phyloP scores from a whole-genome alignment of 495 filamentous ascomycete species.

The Xylaria telfairii region DNA sequence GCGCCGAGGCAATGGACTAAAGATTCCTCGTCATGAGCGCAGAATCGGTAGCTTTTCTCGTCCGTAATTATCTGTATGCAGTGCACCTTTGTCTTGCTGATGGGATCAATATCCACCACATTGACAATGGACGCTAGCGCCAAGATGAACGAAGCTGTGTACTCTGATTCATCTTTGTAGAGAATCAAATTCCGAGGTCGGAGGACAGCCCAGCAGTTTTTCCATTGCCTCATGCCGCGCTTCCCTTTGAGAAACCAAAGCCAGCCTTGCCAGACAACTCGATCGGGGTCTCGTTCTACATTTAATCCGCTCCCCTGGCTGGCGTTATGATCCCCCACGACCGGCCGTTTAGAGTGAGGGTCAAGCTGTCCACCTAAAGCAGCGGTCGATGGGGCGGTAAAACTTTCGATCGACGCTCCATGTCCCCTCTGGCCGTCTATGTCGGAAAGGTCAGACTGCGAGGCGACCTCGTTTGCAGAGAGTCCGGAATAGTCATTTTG shows the following conservation, averaged over 20 bases:
- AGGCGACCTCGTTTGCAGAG: constrained; percentile 83
- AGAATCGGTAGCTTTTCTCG: constrained; percentile 90
- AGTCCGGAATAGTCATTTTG: constrained; percentile 71
- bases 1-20: constrained; percentile 86
- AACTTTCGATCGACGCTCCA: constrained; percentile 52
- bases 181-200: constrained; percentile 84
- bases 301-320: constrained; percentile 64
- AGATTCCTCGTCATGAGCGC: constrained; percentile 79
- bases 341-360: constrained; percentile 31
- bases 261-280: constrained; percentile 91
- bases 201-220: constrained; percentile 91
- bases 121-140: constrained; percentile 82
- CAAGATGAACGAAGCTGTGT: constrained; percentile 83
- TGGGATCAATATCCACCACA: constrained; percentile 88
- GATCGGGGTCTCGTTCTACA: constrained; percentile 62
- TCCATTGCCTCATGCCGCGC: constrained; percentile 91
- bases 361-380: constrained; percentile 36
- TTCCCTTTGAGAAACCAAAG: constrained; percentile 85
- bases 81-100: constrained; percentile 80
- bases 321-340: constrained; percentile 54
- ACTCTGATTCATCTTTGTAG: constrained; percentile 93
- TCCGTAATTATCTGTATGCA: constrained; percentile 96
- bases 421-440: constrained; percentile 53
- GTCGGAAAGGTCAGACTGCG: constrained; percentile 91
- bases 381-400: constrained; percentile 47